Evolutionary conservation across 1,284 basidiomycete species (phyloP).

Genomic region (Coniferiporia sulphurascens): DNA sequence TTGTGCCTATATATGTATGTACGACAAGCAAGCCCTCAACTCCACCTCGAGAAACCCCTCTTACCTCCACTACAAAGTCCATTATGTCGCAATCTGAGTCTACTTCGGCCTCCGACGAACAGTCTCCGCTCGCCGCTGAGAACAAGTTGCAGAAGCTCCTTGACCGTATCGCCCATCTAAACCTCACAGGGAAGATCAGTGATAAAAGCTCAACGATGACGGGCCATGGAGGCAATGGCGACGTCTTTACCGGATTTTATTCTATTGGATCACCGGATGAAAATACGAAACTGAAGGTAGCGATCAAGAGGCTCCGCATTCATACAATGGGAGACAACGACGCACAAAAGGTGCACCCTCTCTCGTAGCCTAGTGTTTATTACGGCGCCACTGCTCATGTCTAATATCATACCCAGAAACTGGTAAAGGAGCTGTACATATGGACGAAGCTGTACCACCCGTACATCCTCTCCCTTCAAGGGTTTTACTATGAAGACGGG

Average conservation of each 20-base stretch:
- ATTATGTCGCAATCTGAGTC: too few relatives aligned
- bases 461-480: neutral
- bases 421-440: neutral
- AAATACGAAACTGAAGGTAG: neutral
- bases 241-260: neutral
- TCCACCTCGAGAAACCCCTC: too few relatives aligned
- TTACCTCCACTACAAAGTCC: too few relatives aligned
- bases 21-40: too few relatives aligned
- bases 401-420: neutral
- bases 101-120: too few relatives aligned
- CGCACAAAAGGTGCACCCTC: neutral
- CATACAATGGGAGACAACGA: neutral
- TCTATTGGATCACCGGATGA: neutral
- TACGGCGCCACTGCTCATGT: neutral
- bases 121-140: too few relatives aligned
- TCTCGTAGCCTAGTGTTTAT: too few relatives aligned
- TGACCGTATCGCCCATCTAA: neutral
- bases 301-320: neutral
- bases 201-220: neutral
- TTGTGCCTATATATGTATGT: too few relatives aligned
- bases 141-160: neutral
- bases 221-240: neutral
- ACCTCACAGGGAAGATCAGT: neutral
- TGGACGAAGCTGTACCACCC: neutral
- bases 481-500: neutral